A percentile compares a stretch with the other conserved stretches of the same genome.
phyloP scores from a whole-genome alignment of 164 flowering plant species.

The Kingdonia uniflora region DNA sequence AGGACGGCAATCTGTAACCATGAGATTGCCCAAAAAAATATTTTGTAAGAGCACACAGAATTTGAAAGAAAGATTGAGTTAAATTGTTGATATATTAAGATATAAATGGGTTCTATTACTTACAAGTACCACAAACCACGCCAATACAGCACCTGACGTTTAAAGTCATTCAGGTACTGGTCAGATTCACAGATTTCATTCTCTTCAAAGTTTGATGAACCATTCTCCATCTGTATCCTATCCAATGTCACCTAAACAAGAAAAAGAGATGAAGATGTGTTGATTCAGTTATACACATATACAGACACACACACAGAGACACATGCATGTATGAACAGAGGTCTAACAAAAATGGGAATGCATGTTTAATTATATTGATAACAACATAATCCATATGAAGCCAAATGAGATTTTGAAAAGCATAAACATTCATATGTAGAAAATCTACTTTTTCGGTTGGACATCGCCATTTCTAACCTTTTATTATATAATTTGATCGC shows the following conservation, averaged over 20 bases:
- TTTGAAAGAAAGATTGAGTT: background rate
- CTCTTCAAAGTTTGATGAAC: slow-evolving; percentile 19
- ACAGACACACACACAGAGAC: background rate
- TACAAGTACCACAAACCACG: slow-evolving; percentile 60
- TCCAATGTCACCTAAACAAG: slow-evolving; percentile 29
- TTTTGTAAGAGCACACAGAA: slow-evolving; percentile 2
- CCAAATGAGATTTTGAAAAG: too few relatives aligned
- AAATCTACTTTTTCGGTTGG: too few relatives aligned
- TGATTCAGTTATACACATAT: too few relatives aligned
- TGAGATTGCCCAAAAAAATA: background rate
- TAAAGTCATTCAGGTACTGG: slow-evolving; percentile 29
- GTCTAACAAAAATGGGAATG: too few relatives aligned
- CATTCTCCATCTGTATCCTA: slow-evolving; percentile 22
- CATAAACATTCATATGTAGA: too few relatives aligned
- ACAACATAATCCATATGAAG: too few relatives aligned
- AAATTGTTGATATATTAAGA: background rate
- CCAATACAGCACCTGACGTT: slow-evolving; percentile 41
- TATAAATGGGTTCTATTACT: slow-evolving; percentile 17
- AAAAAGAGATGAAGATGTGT: background rate
- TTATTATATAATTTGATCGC: too few relatives aligned
- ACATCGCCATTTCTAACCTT: too few relatives aligned
- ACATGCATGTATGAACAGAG: too few relatives aligned
- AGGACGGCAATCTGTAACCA: slow-evolving; percentile 42
- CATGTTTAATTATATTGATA: too few relatives aligned
- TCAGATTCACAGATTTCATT: slow-evolving; percentile 17